Evolutionary conservation across 345 rosid genomes (phyloP).

Genomic region (Eucalyptus tenuipes): DNA sequence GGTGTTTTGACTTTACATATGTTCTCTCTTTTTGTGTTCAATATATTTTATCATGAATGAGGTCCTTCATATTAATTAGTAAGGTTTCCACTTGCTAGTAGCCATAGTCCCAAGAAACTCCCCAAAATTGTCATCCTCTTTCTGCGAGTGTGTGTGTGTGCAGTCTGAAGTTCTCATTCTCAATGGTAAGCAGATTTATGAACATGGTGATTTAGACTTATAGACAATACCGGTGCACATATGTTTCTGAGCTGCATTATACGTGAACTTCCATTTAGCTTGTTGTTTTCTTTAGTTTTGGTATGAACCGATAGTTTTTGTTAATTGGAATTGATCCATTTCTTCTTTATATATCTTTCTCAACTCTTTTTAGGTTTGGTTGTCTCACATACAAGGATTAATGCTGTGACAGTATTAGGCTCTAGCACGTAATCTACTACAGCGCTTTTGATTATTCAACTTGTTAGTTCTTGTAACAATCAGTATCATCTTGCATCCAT

Average conservation of each 20-base stretch:
- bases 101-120: not conserved
- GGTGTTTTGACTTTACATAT: not conserved
- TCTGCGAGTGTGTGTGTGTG: not conserved
- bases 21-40: not conserved
- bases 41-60: not conserved
- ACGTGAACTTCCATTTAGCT: not conserved
- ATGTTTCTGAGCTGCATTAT: not conserved
- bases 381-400: not conserved
- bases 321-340: not conserved
- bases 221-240: not conserved
- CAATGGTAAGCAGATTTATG: not conserved
- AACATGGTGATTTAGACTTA: not conserved
- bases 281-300: not conserved
- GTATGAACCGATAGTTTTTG: not conserved
- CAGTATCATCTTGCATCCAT: not conserved
- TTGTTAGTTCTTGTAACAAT: not conserved
- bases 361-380: constrained; percentile 34
- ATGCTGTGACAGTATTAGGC: not conserved
- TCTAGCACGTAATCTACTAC: not conserved
- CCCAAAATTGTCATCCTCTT: not conserved
- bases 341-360: not conserved
- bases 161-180: not conserved
- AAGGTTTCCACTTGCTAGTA: not conserved
- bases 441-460: not conserved
- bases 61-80: not conserved